Conservation (phyloP, 73 alveolate genomes). For the Vitrella brassicaformis region DNA sequence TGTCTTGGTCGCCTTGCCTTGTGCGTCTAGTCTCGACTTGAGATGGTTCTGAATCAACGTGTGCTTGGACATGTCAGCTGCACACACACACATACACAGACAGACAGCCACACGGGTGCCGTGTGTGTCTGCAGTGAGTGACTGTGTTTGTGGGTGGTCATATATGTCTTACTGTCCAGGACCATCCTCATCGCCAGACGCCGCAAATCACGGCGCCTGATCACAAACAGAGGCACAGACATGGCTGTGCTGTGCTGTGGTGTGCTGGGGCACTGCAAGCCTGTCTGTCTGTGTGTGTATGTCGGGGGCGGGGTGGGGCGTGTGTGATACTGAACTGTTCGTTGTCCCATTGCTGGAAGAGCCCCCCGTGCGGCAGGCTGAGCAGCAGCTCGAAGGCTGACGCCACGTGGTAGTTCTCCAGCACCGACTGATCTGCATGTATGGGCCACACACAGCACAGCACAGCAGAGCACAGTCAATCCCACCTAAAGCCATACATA, state of each 20-base stretch:
- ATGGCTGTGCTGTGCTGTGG: not conserved
- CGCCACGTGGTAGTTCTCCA: not conserved
- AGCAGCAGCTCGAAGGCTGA: not conserved
- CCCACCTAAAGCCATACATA: too few species aligned
- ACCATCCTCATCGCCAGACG: not conserved
- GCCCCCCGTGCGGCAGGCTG: not conserved
- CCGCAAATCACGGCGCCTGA: not conserved
- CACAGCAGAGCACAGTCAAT: too few species aligned
- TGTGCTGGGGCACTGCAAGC: not conserved
- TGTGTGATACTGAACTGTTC: too few species aligned
- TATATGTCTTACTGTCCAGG: too few species aligned
- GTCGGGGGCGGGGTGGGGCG: too few species aligned
- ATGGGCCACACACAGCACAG: not conserved
- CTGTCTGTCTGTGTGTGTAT: not conserved
- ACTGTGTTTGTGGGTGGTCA: too few species aligned
- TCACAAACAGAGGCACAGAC: not conserved
- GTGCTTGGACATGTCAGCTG: not conserved
- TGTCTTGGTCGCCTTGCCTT: not conserved
- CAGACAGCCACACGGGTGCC: too few species aligned
- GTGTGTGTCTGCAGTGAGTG: too few species aligned
- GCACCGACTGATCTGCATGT: not conserved
- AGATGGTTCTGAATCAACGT: not conserved
- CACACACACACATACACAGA: too few species aligned
- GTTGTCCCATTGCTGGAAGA: too few species aligned
- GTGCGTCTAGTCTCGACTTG: not conserved